Base-by-base conservation (phyloP, 225 moss, liverwort and hornwort genomes). In the Bryoerythrophyllum caledonicum region DNA sequence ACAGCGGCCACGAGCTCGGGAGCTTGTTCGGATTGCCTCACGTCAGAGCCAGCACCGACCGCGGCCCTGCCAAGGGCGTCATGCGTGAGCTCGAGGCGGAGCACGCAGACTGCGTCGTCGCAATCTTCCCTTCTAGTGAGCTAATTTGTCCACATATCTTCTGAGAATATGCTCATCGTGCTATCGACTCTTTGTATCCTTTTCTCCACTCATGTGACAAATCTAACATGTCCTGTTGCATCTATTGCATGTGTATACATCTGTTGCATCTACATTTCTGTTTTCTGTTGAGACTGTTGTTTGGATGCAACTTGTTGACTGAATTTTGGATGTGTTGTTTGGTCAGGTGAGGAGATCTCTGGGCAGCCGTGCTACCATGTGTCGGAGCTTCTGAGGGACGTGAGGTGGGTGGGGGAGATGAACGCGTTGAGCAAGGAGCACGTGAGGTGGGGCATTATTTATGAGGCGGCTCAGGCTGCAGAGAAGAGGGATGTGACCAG, bases 371-470 rank as follows among this genome's bases (percentile, higher is more conserved):
- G 38, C 65, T 78, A 74, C 52, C 17, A 71, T 63, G 41, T 84
- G 71, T 64, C 81, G 43, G 81, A 81, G 37, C 61, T 52, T 24
- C 75, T 90, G 85, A 57, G 67, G 1, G 67, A 68, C 60, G 75
- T 90, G 43, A 61, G 49, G 41, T 94, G 92, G 86, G 56, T 79
- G 67, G 94, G 94, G 53, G 65, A 74, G 76, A 79, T 82, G 63
- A 90, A 87, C 72, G 38, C 74, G 61, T 58, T 92, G 78, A 92
- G 94, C 90, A 84, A 80, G 81, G 89, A 92, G 78, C 94, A 94
- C 77, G 81, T 92, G 72, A 74, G 75, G 46, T 94, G 92, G 94
- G 87, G 83, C 77, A 89, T 84, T 37, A 92, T 94, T 44, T 87
- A 92, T 63, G 72, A 79, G 74, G 90, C 90, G 73, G 87, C 85